Base-by-base conservation (phyloP, 1,284 basidiomycete species). In the Thelephora terrestris region DNA sequence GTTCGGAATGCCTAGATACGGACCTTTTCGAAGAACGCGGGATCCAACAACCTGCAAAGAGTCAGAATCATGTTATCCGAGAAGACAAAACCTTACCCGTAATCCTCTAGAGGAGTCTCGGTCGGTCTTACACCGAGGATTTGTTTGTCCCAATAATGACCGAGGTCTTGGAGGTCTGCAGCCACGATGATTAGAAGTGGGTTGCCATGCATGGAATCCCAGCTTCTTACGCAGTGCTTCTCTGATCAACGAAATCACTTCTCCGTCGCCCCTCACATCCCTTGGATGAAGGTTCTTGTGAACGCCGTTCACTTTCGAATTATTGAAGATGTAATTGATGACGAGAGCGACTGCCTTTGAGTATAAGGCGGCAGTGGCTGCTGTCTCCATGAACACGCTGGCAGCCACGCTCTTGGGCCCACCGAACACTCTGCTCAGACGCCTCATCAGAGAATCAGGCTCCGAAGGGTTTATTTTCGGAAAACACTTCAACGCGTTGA, bases 161-260 rank as follows among this genome's bases (percentile, higher is more conserved):
- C 29, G 20, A 48, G 21, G 39, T 37, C 3, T 10, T 35, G 27
- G 36, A 39, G 29, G 39, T 40, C 20, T 47, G 35, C 49, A 21
- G 45, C 18, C 7, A 9, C 10, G 39, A 34, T 20, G 45, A 35
- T 42, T 12, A 12, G 6, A 16, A 6, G 25, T 21, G 7, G 18
- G 43, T 14, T 27, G 14, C 36, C 21, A 7, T 21, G 46, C 14
- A 42, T 42, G 20, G 7, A 6, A 21, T 42, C 5, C 12, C 10
- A 21, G 39, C 39, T 42, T 18, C 74, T 58, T 52, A 75, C 76
- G 62, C 47, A 84, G 62, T 9, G 78, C 81, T 52, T 75, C 71
- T 47, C 68, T 66, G 16, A 80, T 66, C 55, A 74, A 73, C 7
- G 48, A 58, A 63, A 75, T 67, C 16, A 79, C 55, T 48, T 63